Base-by-base conservation (phyloP, 345 rosid genomes). In the Gossypium stocksii region DNA sequence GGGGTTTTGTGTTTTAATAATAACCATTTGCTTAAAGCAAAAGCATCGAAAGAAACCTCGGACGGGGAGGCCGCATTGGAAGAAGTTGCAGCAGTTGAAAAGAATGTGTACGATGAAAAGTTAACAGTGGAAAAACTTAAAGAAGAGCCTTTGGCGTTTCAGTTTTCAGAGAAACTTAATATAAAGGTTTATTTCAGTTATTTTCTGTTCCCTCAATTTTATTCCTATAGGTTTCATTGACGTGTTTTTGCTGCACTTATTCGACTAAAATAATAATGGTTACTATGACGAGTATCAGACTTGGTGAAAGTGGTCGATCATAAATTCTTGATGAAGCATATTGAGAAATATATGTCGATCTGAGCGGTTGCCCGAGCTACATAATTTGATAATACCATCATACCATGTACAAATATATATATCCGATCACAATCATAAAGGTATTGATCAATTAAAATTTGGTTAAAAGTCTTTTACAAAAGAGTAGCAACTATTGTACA, bases 351-450 rank as follows among this genome's bases (percentile, higher is more conserved):
- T 52, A 15, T 59, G 86, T 81, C 60, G 70, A 77, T 74, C 86
- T 83, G 86, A 80, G 88, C 83, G 81, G 88, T 85, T 80, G 79
- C 62, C 84, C 83, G 82, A 85, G 86, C 89, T 86, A 74, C 86
- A 29, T 43, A 15, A 58, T 43, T 34, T 34, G 41, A 7, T 34
- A 34, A 34, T 5, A 34, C 38, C 38, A 34, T 34, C 38, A 34
- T 34, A 34, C 6, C 6, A 34, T 34, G 38, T 34, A 34, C 38
- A 34, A 34, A 34, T 34, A 34, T 34, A 34, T 34, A 34, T 34
- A 34, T 34, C 7, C 7, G 41, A 34, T 34, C 41, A 34, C 38
- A 34, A 34, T 34, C 38, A 34, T 4, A 34, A 34, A 34, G 41
- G 7, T 34, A 34, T 34, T 34, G 41, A 34, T 34, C 7, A 5